Percentiles rank a stretch among this genome's conserved stretches.
Evolutionary conservation across 2,329 filamentous ascomycete genomes (phyloP).

Genomic region (Colletotrichum sp.): DNA sequence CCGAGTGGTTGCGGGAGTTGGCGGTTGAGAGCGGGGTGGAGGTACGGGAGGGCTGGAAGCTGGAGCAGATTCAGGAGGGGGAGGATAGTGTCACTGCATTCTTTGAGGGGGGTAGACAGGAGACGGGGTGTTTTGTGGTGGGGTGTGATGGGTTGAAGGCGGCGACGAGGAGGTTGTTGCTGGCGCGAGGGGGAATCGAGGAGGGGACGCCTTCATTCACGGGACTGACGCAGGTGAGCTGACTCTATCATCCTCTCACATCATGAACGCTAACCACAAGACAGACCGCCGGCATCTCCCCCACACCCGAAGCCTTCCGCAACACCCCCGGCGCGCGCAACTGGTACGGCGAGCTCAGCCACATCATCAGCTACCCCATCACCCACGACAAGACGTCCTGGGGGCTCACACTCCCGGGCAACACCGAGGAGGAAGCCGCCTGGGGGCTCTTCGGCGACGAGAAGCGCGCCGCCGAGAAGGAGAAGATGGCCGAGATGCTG

Average conservation of each 20-base stretch:
- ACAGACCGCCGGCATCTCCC: constrained; percentile 26
- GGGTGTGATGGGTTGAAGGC: constrained; percentile 29
- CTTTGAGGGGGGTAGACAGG: constrained; percentile 22
- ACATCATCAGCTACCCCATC: constrained; percentile 27
- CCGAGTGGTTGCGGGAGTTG: constrained; percentile 19
- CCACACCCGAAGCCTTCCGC: constrained; percentile 17
- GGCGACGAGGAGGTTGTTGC: constrained; percentile 17
- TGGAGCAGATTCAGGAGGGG: constrained; percentile 23
- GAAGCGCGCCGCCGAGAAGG: constrained; percentile 19
- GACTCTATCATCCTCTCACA: fast-evolving
- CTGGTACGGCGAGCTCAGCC: constrained; percentile 28
- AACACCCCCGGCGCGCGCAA: constrained; percentile 21
- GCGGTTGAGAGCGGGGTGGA: constrained; percentile 23
- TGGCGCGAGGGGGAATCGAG: constrained; percentile 15
- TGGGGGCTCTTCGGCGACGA: constrained; percentile 26
- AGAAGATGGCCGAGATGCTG: constrained; percentile 19
- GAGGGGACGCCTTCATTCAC: constrained; percentile 24
- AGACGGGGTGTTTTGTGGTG: constrained; percentile 25
- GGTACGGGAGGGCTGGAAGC: constrained; percentile 27
- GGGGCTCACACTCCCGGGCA: constrained; percentile 26
- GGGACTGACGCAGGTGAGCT: constrained; percentile 13
- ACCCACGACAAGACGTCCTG: constrained; percentile 24
- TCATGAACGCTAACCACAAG: neutral
- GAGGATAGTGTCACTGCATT: constrained; percentile 24
- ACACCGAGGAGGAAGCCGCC: constrained; percentile 24